phyloP scores from a whole-genome alignment of 306 rosid genomes.

The Prunus dulcis region DNA sequence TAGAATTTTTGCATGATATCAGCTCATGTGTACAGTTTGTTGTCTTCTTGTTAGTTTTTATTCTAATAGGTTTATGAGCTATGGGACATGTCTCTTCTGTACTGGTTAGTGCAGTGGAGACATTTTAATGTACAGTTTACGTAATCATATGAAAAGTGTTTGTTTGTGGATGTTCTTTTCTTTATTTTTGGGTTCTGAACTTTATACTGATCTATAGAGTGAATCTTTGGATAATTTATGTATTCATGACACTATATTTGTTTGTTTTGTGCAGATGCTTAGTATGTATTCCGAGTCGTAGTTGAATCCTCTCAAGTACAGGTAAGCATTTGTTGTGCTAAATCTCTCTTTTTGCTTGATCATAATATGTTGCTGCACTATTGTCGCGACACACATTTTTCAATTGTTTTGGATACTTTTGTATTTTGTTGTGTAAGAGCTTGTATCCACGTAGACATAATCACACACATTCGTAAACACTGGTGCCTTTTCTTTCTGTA shows the following conservation, averaged over 20 bases:
- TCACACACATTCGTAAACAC: not conserved
- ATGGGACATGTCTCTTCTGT: not conserved
- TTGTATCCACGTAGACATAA: not conserved
- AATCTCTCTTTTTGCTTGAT: not conserved
- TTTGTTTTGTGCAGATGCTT: slow-evolving; percentile 34
- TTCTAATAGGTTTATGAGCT: not conserved
- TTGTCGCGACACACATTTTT: not conserved
- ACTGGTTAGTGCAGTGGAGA: not conserved
- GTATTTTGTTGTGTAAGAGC: not conserved
- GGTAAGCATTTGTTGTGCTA: slow-evolving; percentile 19
- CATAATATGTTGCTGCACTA: not conserved
- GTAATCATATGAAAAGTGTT: not conserved
- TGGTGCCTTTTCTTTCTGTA: too few species aligned
- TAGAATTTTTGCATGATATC: not conserved
- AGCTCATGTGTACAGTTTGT: not conserved
- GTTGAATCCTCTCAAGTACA: slow-evolving; percentile 26
- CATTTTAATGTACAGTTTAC: not conserved
- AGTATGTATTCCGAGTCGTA: slow-evolving; percentile 8
- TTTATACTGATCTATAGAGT: not conserved
- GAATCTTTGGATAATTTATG: not conserved
- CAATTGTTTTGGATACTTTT: not conserved
- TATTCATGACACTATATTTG: not conserved
- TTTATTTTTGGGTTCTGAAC: not conserved
- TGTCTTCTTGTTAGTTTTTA: not conserved
- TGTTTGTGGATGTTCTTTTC: not conserved